These are phyloP conservation scores for Sporothrix pseudoabietina DNA, from an alignment of 2,329 filamentous ascomycete genomes.

Conservation along the genomic window DNA sequence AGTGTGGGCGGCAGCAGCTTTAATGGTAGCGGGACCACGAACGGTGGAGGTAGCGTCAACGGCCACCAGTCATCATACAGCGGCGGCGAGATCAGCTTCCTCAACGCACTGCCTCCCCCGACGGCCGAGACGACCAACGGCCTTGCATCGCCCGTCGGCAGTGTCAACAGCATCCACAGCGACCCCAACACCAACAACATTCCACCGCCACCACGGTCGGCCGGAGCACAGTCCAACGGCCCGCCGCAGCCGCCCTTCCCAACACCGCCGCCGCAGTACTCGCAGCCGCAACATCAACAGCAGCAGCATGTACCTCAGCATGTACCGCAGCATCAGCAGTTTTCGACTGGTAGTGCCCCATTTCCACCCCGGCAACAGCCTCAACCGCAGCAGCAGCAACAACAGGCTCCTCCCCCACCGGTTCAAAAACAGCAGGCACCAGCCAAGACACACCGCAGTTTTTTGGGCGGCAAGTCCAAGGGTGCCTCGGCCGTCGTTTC, in stretches of 20 bases:
- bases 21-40: neutral
- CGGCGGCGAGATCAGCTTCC: conserved; percentile 3
- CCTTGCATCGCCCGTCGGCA: neutral
- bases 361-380: conserved; percentile 20
- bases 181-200: neutral
- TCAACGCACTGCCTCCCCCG: neutral
- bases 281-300: neutral
- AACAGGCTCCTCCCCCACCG: neutral
- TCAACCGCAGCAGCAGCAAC: neutral
- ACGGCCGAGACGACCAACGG: neutral
- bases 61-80: neutral
- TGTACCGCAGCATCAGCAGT: conserved; percentile 10
- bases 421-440: neutral
- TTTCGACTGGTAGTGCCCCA: neutral
- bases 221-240: neutral
- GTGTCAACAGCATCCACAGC: neutral
- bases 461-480: conserved; percentile 13
- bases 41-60: neutral
- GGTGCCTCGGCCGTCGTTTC: neutral
- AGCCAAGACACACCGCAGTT: neutral
- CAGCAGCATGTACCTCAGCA: neutral
- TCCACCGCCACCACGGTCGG: conserved; percentile 18
- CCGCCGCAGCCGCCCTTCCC: neutral
- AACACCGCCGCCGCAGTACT: conserved; percentile 16
- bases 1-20: neutral